These are phyloP conservation scores for Apostasia shenzhenica DNA, from an alignment of 106 monocot genomes.

Conservation along the genomic window DNA sequence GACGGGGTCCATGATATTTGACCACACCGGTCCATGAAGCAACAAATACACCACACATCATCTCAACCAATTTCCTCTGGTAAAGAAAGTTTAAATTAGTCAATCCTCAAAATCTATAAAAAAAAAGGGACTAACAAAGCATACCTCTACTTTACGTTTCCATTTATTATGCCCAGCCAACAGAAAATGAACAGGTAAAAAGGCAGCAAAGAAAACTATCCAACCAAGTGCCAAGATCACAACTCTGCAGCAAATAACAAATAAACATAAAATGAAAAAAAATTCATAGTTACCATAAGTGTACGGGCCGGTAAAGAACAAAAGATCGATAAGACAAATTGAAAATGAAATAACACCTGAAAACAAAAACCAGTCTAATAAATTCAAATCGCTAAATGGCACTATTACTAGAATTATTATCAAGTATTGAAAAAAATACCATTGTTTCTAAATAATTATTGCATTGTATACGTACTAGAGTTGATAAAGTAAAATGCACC, in stretches of 20 bases:
- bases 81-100: constrained; percentile 3
- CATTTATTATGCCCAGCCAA: constrained; percentile 46
- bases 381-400: no score
- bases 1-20: constrained; percentile 94
- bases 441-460: no score
- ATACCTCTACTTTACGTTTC: constrained; percentile 71
- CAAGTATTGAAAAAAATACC: no score
- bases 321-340: no score
- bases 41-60: constrained; percentile 95
- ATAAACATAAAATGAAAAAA: constrained; percentile 10
- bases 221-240: constrained; percentile 58
- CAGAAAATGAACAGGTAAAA: constrained; percentile 74
- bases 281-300: not conserved
- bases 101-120: not conserved
- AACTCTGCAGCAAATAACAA: constrained; percentile 39
- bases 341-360: no score
- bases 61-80: constrained; percentile 84
- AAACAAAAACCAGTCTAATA: no score
- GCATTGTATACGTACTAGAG: no score
- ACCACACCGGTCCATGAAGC: constrained; percentile 98
- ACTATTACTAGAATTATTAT: no score
- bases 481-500: no score
- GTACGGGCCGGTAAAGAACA: not conserved
- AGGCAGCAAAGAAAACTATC: constrained; percentile 73
- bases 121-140: no score